Percentiles rank a stretch among this genome's conserved stretches.
These are phyloP conservation scores for Daldinia loculata DNA, from an alignment of 495 filamentous ascomycete genomes.

Conservation along the genomic window DNA sequence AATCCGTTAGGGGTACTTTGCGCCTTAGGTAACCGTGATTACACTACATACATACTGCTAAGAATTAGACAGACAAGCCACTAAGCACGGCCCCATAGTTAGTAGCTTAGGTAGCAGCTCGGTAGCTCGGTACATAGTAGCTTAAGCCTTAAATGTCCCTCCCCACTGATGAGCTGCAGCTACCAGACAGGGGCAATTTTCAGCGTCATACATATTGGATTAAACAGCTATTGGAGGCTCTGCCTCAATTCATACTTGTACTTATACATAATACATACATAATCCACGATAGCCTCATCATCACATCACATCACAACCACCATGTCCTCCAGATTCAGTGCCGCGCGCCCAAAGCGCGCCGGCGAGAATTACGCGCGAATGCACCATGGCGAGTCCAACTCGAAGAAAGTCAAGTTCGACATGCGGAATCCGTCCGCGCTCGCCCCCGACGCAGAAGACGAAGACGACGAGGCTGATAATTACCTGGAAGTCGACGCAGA, in stretches of 20 bases:
- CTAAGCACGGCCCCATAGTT: neutral
- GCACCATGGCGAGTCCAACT: constrained; percentile 68
- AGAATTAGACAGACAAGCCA: neutral
- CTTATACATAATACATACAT: constrained; percentile 2
- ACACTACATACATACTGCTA: no score
- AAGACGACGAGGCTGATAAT: constrained; percentile 67
- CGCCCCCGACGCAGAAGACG: constrained; percentile 76
- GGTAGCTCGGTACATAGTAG: neutral
- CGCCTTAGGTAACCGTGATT: neutral
- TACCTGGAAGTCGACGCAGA: constrained; percentile 75
- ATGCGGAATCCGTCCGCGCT: constrained; percentile 91
- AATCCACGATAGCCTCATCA: neutral
- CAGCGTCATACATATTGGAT: constrained; percentile 42
- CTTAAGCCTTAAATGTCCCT: neutral
- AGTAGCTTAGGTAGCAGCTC: neutral
- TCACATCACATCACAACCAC: constrained; percentile 5
- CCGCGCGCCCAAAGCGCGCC: constrained; percentile 80
- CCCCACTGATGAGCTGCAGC: constrained; percentile 41
- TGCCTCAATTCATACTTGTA: neutral
- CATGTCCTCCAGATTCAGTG: constrained; percentile 71
- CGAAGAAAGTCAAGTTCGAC: constrained; percentile 94
- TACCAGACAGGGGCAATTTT: constrained; percentile 38
- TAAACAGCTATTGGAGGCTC: constrained; percentile 14
- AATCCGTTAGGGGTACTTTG: neutral
- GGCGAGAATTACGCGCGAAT: constrained; percentile 80